Base-by-base conservation (phyloP, 495 filamentous ascomycete species). In the Coniosporium apollinis region DNA sequence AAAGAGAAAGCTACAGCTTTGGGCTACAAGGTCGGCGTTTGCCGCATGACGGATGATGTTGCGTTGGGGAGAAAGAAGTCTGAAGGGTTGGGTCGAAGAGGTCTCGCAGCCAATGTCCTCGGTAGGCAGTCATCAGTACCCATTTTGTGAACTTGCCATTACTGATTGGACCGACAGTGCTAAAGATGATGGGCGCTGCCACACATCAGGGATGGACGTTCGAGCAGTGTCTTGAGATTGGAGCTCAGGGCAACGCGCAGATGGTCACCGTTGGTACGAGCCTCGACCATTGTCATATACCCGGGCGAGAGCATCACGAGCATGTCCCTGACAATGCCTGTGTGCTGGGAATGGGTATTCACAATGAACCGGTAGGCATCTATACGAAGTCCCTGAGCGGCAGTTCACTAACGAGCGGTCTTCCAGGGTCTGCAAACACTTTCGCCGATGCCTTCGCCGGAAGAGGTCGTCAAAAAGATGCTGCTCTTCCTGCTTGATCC, bases 231-330 rank as follows among this genome's bases (percentile, higher is more conserved):
- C 61, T 65, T 33, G 57, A 70, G 38, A 59, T 76, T 16, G 71
- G 69, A 15, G 55, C 60, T 3, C 58, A 64, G 20, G 57, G 71
- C 29, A 67, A 66, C 22, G 49, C 51, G 14, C 63, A 72, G 39
- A 56, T 70, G 20, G 70, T 70, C 34, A 71, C 68, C 15, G 72
- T 76, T 33, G 69, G 67, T 11, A 63, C 67, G 16, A 70, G 67
- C 0, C 49, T 76, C 13, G 70, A 76, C 49, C 69, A 74, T 44
- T 76, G 71, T 52, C 70, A 76, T 42, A 71, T 76, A 9, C 71
- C 70, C 1, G 71, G 70, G 0, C 56, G 70, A 37, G 52, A 65
- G 19, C 67, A 72, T 22, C 66, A 71, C 41, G 65, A 63, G 4
- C 54, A 55, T 4, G 55, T 72, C 5, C 42, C 47, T 5, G 52